Evolutionary conservation across 1,284 basidiomycete genomes (phyloP).

Genomic region (Apiotrichum sp.): DNA sequence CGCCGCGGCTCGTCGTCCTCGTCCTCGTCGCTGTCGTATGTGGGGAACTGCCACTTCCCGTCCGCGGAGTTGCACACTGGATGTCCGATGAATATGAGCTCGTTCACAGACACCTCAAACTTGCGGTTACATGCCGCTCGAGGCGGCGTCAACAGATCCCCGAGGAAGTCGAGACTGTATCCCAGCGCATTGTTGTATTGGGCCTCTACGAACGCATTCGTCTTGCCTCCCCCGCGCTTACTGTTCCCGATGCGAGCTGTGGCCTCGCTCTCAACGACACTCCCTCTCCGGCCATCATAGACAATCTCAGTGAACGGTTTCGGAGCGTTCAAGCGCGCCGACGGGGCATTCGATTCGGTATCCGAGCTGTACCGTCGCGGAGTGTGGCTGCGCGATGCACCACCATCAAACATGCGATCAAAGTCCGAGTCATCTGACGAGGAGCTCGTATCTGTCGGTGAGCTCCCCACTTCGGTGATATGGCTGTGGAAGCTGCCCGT

Average conservation of each 20-base stretch:
- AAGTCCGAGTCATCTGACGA: conserved; percentile 20
- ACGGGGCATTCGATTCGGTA: neutral
- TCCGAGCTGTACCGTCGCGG: conserved; percentile 4
- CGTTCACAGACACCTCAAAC: conserved; percentile 87
- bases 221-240: neutral
- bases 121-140: conserved; percentile 82
- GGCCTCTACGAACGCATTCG: conserved; percentile 17
- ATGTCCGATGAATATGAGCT: conserved; percentile 88
- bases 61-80: conserved; percentile 77
- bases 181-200: conserved; percentile 54
- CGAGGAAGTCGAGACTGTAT: conserved; percentile 74
- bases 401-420: conserved; percentile 14
- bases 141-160: conserved; percentile 72
- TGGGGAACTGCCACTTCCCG: conserved; percentile 55
- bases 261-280: conserved; percentile 7
- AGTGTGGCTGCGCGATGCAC: neutral
- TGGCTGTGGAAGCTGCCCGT: conserved; percentile 8
- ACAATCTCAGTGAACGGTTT: conserved; percentile 9
- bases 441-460: conserved; percentile 4
- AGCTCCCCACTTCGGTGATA: conserved; percentile 4
- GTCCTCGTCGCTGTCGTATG: conserved; percentile 23
- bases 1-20: conserved; percentile 13
- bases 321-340: neutral
- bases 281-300: neutral
- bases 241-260: conserved; percentile 8